phyloP scores from a whole-genome alignment of 169 alveolate species.

The Amoebophrya sp. region DNA sequence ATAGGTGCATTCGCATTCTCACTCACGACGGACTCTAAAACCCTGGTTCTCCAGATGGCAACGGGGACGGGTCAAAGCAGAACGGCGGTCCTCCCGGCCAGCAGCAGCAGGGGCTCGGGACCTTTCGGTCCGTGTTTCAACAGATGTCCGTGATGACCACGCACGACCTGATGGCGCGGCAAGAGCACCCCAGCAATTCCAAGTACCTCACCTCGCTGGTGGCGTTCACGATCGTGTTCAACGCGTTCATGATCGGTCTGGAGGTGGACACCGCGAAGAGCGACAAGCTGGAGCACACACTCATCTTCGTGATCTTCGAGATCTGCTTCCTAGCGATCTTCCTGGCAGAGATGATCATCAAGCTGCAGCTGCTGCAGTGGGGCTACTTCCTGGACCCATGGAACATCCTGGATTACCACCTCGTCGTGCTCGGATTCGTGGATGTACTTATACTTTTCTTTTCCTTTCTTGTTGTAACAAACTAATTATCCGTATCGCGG shows the following conservation, averaged over 20 bases:
- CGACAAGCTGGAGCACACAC: neutral
- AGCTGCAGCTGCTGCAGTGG: neutral
- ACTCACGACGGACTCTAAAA: too few relatives aligned
- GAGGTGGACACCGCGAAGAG: neutral
- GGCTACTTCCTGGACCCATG: neutral
- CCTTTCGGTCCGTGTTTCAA: neutral
- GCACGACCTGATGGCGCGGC: neutral
- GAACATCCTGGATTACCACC: neutral
- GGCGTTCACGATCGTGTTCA: neutral
- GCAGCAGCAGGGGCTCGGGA: too few relatives aligned
- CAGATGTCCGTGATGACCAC: neutral
- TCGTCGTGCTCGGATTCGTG: neutral
- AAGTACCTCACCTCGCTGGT: neutral
- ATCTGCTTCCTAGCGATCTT: neutral
- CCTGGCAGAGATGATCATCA: too few relatives aligned
- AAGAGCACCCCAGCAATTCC: neutral
- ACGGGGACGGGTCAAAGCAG: too few relatives aligned
- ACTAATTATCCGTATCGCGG: too few relatives aligned
- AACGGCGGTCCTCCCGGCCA: too few relatives aligned
- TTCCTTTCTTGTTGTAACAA: neutral
- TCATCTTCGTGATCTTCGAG: neutral
- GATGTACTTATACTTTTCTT: neutral
- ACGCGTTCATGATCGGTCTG: neutral
- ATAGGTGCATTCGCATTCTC: too few relatives aligned
- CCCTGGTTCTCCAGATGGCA: too few relatives aligned